Evolutionary conservation across 2,329 filamentous ascomycete genomes (phyloP), one percentile per base, ranked within the genome.

Genomic region (Sporothrix variecibatus): DNA sequence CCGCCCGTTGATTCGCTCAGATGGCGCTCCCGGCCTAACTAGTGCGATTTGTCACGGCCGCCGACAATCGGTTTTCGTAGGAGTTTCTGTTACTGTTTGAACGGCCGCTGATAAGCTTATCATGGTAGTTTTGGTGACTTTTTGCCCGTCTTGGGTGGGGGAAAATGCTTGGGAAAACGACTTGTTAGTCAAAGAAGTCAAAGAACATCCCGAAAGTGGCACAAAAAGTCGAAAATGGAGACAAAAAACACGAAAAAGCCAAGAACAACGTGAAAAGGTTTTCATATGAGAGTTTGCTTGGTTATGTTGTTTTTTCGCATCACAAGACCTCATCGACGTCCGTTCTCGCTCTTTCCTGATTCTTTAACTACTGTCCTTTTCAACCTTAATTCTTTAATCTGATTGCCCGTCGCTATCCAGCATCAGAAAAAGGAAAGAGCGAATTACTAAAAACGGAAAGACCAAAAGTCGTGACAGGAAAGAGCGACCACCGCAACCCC

Each of bases 71-170:
- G 67, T 26, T 56, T 53, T 70, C 40, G 34, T 34, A 34, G 34
- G 34, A 34, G 51, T 62, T 34, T 62, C 9, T 64, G 1, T n/a
- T 23, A 2, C 11, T 31, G 26, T 34, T 60, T 60, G 26, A 17
- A 34, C 56, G 56, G 43, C n/a, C 17, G n/a, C 58, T 38, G 71
- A 72, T 72, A 72, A 65, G 71, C 71, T 65, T 72, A 46, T 68
- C 58, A 11, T 11, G 26, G 23, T 11, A 31, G 31, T 28, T 15
- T 17, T 9, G 20, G n/a, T 34, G 31, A 20, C 23, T 20, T 40
- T 67, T 23, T 43, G n/a, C 20, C 15, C 56, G 7, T 6, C 40
- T 31, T 23, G 26, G 62, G 43, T 38, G 62, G 38, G 31, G 34
- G 43, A 3, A 26, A 17, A 26, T 28, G n/a, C 31, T 23, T 43